Evolutionary conservation across 2,329 filamentous ascomycete species (phyloP), one percentile per base, ranked within the genome.

Genomic region (Fusarium staphyleae): DNA sequence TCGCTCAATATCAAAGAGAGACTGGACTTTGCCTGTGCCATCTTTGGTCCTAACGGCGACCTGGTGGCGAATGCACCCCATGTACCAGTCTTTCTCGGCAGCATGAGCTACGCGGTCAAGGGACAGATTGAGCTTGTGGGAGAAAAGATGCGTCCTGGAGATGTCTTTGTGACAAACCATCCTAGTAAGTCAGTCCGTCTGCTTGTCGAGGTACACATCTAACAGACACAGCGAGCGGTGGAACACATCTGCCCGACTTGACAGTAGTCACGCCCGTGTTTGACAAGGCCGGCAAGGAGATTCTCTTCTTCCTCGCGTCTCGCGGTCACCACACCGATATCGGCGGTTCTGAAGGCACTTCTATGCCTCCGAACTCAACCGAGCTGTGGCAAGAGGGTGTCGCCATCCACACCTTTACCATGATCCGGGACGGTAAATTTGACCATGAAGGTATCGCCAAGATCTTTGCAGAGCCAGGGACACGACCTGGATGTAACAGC

Each of bases 1-100:
- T 87, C 83, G 42, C 88, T 86, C 1, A 91, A 91, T 62, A 87
- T 91, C 71, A 88, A 92, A 65, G 89, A 92, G 68, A 81, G 89
- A n/a, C 77, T 92, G 1, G 89, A 92, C 66, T 92, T 90, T 68
- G 90, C 87, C 1, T 92, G 89, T 58, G 89, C 89, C 3, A 75
- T 92, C 0, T 92, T 92, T 66, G 87, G 89, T 47, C 81, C 85
- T 0, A 84, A 87, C 18, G 89, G 89, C 8, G 87, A 87, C 0
- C 75, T 92, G 1, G 88, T 91, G 1, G 87, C 87, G 1, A 90
- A 90, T 69, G 83, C 89, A 10, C 89, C 89, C 0, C 88, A 92
- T 74, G 77, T 92, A 3, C 89, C 89, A 0, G 88, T 90, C 1
- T 88, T 91, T 69, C 75, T 92, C 3, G 89, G 89, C n/a, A 88